Evolutionary conservation across 768 basidiomycete species (phyloP), one percentile per base, ranked within the genome.

Genomic region (Amanita pseudoporphyria): DNA sequence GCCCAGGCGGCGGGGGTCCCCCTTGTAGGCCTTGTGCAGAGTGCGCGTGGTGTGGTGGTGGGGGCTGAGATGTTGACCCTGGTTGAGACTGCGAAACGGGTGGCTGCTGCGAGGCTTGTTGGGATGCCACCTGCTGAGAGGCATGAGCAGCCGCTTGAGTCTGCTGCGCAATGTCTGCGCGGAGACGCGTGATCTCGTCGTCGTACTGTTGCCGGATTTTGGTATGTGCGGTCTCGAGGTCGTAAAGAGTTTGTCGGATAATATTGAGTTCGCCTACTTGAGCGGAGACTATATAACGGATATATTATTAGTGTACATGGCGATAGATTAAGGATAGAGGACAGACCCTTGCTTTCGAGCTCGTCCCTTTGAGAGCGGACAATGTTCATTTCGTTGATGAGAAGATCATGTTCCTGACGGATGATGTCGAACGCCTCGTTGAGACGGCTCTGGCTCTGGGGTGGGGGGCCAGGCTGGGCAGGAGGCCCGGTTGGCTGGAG

Each of bases 181-280:
- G 76, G 10, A 91, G 74, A 28, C 83, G 75, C 5, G 70, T 68
- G 50, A 95, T 70, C 56, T 96, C 93, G 2, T 87, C 83, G 60
- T 96, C 93, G 59, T 90, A 95, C 60, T 84, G 81, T 53, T 84
- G 79, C 30, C 91, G 77, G 46, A 91, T 81, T 71, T 93, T 90
- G 54, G 74, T 76, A 57, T 98, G 92, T 53, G 87, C 84, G 0
- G 81, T 70, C 63, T 99, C 95, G 49, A 99, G 82, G 56, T 97
- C 92, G 61, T 93, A 94, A 9, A 97, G 73, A 2, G 87, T 81
- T 59, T 91, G 84, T 31, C 92, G 80, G 59, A 99, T 92, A 60
- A 84, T 81, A 56, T 85, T 87, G 48, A 97, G 72, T 62, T 98
- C 95, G 62, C 82, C 86, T 54, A 97, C 82, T 66, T 98, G 95